These are phyloP conservation scores for Beauveria varroae DNA, from an alignment of 2,329 filamentous ascomycete genomes.

Conservation along the genomic window DNA sequence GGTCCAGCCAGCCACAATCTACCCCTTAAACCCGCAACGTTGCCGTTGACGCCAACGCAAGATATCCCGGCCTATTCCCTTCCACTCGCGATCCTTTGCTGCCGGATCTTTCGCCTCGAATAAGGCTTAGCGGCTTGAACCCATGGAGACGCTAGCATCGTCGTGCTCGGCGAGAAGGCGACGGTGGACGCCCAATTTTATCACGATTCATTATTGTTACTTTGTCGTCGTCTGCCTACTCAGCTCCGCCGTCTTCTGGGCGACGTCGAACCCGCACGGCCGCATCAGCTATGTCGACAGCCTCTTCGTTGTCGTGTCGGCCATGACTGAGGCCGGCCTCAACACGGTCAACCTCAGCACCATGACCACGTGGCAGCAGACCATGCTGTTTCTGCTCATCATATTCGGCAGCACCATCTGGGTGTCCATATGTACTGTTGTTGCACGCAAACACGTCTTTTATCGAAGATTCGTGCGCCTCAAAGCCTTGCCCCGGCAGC, in stretches of 20 bases:
- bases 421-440: constrained; percentile 57
- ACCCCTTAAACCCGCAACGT: not conserved
- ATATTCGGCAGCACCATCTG: constrained; percentile 60
- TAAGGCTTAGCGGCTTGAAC: not conserved
- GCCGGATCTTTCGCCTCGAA: too few relatives aligned
- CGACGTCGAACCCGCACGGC: constrained; percentile 40
- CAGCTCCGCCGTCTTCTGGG: constrained; percentile 55
- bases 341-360: constrained; percentile 59
- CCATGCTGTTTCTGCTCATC: constrained; percentile 56
- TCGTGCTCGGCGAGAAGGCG: not conserved
- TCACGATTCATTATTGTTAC: constrained; percentile 60
- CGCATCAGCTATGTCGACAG: constrained; percentile 55
- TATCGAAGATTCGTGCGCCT: constrained; percentile 51
- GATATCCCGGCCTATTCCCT: not conserved
- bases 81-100: not conserved
- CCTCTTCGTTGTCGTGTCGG: constrained; percentile 59
- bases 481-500: not conserved
- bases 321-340: constrained; percentile 60
- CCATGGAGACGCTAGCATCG: not conserved
- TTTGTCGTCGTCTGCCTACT: constrained; percentile 51
- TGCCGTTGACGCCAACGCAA: not conserved
- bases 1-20: not conserved
- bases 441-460: constrained; percentile 54
- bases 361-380: constrained; percentile 61
- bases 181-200: constrained; percentile 47